Percentiles rank a stretch among this genome's conserved stretches.
These are phyloP conservation scores for Brassica carinata DNA, from an alignment of 345 rosid species.

Conservation along the genomic window DNA sequence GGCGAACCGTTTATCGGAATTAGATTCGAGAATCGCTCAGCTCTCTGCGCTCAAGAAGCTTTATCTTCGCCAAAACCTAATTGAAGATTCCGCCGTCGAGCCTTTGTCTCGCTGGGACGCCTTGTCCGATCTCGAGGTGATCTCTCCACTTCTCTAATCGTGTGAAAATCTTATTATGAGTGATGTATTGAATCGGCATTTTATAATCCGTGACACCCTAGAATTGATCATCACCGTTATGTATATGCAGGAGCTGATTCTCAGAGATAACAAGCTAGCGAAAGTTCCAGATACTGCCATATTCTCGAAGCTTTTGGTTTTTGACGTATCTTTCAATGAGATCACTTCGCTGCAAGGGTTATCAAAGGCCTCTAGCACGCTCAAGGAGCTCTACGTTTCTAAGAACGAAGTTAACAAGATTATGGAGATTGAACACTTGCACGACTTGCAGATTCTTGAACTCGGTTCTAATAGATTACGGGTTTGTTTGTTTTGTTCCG, in stretches of 20 bases:
- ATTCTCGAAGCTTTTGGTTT: conserved; percentile 76
- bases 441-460: conserved; percentile 83
- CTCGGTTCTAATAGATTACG: conserved; percentile 89
- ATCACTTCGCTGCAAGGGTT: conserved; percentile 66
- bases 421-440: conserved; percentile 80
- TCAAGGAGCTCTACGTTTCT: conserved; percentile 89
- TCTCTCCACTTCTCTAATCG: conserved; percentile 5
- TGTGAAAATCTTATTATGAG: neutral
- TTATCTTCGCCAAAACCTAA: conserved; percentile 85
- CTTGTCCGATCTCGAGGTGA: conserved; percentile 81
- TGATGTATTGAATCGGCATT: neutral
- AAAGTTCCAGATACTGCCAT: conserved; percentile 74
- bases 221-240: neutral
- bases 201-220: neutral
- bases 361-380: conserved; percentile 62
- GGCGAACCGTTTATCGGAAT: conserved; percentile 71
- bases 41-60: conserved; percentile 75
- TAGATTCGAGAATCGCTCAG: conserved; percentile 75
- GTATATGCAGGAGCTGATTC: conserved; percentile 71
- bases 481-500: conserved; percentile 48
- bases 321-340: conserved; percentile 92
- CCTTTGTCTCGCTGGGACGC: conserved; percentile 69
- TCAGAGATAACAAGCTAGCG: conserved; percentile 80
- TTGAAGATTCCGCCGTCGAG: conserved; percentile 68
- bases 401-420: conserved; percentile 87